Conservation (phyloP, 257 asterid genomes). For the Oldenlandia corymbosa region DNA sequence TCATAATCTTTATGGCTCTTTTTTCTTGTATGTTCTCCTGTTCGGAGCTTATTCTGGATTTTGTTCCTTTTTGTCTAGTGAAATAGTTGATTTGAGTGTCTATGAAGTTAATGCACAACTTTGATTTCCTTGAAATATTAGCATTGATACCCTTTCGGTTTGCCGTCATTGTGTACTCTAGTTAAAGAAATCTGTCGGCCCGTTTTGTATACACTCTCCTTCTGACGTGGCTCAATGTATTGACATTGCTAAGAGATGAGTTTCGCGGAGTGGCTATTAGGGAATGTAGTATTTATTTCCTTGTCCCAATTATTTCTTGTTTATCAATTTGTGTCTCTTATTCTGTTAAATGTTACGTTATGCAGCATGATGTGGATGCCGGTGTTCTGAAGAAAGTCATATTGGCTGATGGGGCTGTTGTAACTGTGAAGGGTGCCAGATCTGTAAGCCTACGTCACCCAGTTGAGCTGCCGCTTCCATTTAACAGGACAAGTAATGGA, state of each 20-base stretch:
- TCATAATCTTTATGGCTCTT: not conserved
- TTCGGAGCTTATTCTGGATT: not conserved
- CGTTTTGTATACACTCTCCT: too few relatives aligned
- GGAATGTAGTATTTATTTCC: slow-evolving; percentile 1
- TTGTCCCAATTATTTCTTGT: slow-evolving; percentile 5
- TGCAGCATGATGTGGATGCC: slow-evolving; percentile 70
- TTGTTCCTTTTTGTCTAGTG: not conserved
- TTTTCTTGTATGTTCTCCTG: not conserved
- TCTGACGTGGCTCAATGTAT: too few relatives aligned
- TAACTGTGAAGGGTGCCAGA: slow-evolving; percentile 92
- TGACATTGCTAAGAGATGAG: not conserved
- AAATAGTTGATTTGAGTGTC: not conserved
- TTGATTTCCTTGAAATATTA: too few relatives aligned
- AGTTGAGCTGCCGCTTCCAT: slow-evolving; percentile 79
- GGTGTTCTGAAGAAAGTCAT: slow-evolving; percentile 85
- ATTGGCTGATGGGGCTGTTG: slow-evolving; percentile 88
- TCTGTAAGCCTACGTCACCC: slow-evolving; percentile 94
- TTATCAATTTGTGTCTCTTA: too few relatives aligned
- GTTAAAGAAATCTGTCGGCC: too few relatives aligned
- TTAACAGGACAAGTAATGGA: slow-evolving; percentile 46
- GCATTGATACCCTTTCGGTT: too few relatives aligned
- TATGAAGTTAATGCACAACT: not conserved
- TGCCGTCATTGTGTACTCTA: too few relatives aligned
- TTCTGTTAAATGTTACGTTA: not conserved
- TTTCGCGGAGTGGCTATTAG: not conserved